A percentile compares a stretch with the other conserved stretches of the same genome.
Evolutionary conservation across 257 asterid species (phyloP).

Genomic region (Thymus quinquecostatus): DNA sequence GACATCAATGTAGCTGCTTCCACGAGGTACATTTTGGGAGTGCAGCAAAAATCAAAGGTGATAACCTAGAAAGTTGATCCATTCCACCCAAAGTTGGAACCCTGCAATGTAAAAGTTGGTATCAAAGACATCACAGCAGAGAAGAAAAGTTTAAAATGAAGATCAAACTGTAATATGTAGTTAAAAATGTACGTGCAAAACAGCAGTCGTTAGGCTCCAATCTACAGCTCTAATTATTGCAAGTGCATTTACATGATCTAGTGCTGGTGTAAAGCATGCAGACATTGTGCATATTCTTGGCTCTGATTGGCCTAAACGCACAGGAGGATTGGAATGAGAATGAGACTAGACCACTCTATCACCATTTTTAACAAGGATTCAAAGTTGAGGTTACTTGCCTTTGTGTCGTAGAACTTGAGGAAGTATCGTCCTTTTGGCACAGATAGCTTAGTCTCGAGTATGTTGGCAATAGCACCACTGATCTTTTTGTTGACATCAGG

Average conservation of each 20-base stretch:
- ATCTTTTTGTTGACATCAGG: conserved; percentile 86
- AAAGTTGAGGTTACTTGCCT: conserved; percentile 50
- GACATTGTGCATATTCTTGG: conserved; percentile 56
- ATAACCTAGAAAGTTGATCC: conserved; percentile 75
- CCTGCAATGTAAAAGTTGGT: conserved; percentile 50
- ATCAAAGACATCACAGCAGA: conserved; percentile 2
- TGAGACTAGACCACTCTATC: conserved; percentile 30
- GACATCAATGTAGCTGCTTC: conserved; percentile 18
- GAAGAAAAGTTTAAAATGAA: neutral
- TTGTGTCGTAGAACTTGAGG: conserved; percentile 90
- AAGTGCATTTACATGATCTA: conserved; percentile 67
- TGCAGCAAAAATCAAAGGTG: neutral
- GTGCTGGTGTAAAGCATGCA: conserved; percentile 41
- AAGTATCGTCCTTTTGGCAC: conserved; percentile 81
- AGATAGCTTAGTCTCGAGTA: conserved; percentile 78
- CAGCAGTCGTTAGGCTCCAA: conserved; percentile 15
- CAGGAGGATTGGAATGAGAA: conserved; percentile 70
- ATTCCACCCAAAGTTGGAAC: conserved; percentile 87
- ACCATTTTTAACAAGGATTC: conserved; percentile 20
- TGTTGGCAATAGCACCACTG: conserved; percentile 76
- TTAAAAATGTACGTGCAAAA: conserved; percentile 10
- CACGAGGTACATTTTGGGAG: conserved; percentile 9
- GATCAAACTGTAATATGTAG: conserved; percentile 7
- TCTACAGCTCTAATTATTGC: conserved; percentile 40
- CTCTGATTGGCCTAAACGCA: conserved; percentile 82